Conservation (phyloP, 2,329 filamentous ascomycete genomes). For the Cercospora zeae-maydis region DNA sequence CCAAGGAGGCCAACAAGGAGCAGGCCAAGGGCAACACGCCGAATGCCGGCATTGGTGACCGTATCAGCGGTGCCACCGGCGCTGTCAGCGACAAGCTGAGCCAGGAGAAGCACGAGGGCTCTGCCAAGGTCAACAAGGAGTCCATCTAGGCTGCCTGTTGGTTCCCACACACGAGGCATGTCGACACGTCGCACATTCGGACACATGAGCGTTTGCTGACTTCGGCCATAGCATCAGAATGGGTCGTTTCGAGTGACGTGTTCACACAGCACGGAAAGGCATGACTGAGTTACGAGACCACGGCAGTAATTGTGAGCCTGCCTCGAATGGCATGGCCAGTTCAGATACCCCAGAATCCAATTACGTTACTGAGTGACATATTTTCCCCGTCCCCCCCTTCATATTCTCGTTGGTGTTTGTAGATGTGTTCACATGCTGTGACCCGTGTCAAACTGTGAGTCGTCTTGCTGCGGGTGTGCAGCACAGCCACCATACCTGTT, state of each 20-base stretch:
- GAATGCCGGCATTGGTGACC: slow-evolving; percentile 50
- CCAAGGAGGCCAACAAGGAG: slow-evolving; percentile 67
- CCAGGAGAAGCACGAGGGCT: slow-evolving; percentile 50
- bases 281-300: slow-evolving; percentile 6
- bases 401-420: too few species aligned
- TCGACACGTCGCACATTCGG: neutral
- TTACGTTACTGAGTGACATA: neutral
- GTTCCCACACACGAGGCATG: neutral
- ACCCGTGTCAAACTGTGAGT: too few species aligned
- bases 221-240: neutral
- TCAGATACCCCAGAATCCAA: slow-evolving; percentile 15
- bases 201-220: neutral
- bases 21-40: slow-evolving; percentile 57
- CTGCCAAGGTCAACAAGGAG: slow-evolving; percentile 50
- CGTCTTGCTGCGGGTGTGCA: too few species aligned
- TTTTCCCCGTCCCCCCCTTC: neutral
- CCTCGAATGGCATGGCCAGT: neutral
- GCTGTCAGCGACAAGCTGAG: slow-evolving; percentile 53
- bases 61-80: slow-evolving; percentile 52
- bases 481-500: too few species aligned
- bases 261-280: neutral
- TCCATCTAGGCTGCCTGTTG: slow-evolving; percentile 24
- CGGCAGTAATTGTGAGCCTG: slow-evolving; percentile 6
- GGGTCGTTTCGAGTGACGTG: neutral
- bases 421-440: too few species aligned